Conservation (phyloP, 495 filamentous ascomycete genomes). For the Bombardia bombarda region DNA sequence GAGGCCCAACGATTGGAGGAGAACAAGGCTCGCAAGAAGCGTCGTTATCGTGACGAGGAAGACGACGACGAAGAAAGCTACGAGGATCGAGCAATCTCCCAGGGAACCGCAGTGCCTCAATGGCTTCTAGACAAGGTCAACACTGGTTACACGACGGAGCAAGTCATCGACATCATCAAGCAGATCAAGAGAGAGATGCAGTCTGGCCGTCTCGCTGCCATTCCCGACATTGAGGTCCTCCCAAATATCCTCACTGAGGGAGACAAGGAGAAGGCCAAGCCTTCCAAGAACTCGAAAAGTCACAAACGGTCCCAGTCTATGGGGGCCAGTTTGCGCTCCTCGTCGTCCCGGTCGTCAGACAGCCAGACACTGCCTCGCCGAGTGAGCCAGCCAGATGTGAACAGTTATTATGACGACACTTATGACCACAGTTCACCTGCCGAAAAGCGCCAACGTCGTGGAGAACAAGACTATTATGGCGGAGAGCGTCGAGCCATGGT, state of each 20-base stretch:
- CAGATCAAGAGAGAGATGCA: conserved; percentile 27
- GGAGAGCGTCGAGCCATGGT: too few species aligned
- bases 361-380: conserved; percentile 11
- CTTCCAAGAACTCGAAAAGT: conserved; percentile 8
- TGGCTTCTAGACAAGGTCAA: conserved; percentile 32
- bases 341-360: background rate
- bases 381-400: conserved; percentile 18
- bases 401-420: conserved; percentile 4
- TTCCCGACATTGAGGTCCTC: conserved; percentile 64
- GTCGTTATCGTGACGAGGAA: conserved; percentile 19
- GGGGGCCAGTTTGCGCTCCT: background rate
- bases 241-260: conserved; percentile 40
- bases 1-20: conserved; percentile 38
- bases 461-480: too few species aligned
- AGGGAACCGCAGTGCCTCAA: conserved; percentile 30
- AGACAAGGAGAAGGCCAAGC: conserved; percentile 4
- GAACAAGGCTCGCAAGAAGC: conserved; percentile 15
- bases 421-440: too few species aligned
- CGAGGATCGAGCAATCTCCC: conserved; percentile 7
- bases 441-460: too few species aligned
- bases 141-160: conserved; percentile 26
- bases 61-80: conserved; percentile 6
- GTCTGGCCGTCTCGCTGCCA: conserved; percentile 16
- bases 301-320: conserved; percentile 35
- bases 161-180: conserved; percentile 30